Percentiles rank a stretch among this genome's conserved stretches.
Conservation (phyloP, 805 yeast genomes). For the Nakazawaea ernobii region DNA sequence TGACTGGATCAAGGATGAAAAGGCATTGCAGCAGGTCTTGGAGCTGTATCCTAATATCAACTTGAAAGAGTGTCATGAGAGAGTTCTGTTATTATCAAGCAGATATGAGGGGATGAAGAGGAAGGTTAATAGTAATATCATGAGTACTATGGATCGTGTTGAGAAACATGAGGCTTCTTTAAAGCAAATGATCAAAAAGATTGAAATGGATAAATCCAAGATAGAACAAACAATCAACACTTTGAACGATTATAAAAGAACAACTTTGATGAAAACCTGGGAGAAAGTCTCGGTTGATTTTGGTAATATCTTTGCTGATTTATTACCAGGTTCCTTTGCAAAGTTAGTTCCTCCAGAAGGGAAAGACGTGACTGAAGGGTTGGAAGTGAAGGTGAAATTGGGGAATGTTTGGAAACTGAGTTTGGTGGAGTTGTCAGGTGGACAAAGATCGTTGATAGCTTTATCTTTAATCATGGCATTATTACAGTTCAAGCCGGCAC, state of each 20-base stretch:
- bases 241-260: constrained; percentile 78
- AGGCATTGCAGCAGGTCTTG: constrained; percentile 48
- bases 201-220: constrained; percentile 83
- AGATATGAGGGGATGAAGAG: constrained; percentile 66
- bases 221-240: constrained; percentile 83
- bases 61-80: constrained; percentile 54
- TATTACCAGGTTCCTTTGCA: constrained; percentile 86
- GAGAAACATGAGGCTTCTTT: constrained; percentile 80
- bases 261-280: constrained; percentile 80
- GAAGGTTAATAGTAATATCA: constrained; percentile 78
- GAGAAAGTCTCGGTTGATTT: constrained; percentile 82
- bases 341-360: constrained; percentile 77
- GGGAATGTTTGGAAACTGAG: constrained; percentile 94
- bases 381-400: constrained; percentile 82
- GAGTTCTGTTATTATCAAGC: constrained; percentile 49
- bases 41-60: constrained; percentile 59
- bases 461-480: constrained; percentile 87
- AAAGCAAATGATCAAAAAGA: constrained; percentile 75
- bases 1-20: constrained; percentile 71
- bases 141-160: constrained; percentile 87
- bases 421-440: constrained; percentile 92
- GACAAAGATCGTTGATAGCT: constrained; percentile 93
- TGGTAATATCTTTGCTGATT: constrained; percentile 83
- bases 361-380: constrained; percentile 82
- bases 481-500: constrained; percentile 94